phyloP scores from a whole-genome alignment of 768 basidiomycete species.

The Kwoniella sp. region DNA sequence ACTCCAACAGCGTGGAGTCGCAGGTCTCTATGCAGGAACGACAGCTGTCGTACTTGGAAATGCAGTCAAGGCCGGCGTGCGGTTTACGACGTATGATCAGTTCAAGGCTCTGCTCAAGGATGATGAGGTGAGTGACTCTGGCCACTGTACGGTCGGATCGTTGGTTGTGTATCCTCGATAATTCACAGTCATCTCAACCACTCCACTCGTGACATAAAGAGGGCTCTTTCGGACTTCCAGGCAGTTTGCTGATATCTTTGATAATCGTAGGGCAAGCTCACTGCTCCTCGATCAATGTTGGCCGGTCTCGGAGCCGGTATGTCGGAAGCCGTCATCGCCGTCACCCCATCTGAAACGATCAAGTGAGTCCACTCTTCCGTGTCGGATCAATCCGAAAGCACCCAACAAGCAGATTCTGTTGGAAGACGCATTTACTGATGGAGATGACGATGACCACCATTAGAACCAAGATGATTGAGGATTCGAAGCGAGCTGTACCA shows the following conservation, averaged over 20 bases:
- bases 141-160: no score
- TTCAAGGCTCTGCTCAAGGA: constrained; percentile 85
- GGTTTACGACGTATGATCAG: constrained; percentile 91
- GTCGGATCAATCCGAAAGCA: no score
- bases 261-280: constrained; percentile 97
- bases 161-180: no score
- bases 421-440: no score
- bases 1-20: constrained; percentile 70
- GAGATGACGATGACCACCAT: no score
- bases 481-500: constrained; percentile 80
- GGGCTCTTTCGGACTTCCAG: no score
- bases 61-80: constrained; percentile 88
- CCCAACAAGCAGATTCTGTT: no score
- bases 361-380: constrained; percentile 67
- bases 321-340: constrained; percentile 88
- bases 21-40: constrained; percentile 90
- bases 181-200: no score
- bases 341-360: constrained; percentile 97
- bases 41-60: constrained; percentile 88
- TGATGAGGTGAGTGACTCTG: constrained; percentile 71
- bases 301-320: constrained; percentile 74
- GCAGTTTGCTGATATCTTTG: no score
- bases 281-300: constrained; percentile 77
- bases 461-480: constrained; percentile 96
- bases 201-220: no score